phyloP scores from a whole-genome alignment of 441 rosid genomes.

The Populus hybrid region DNA sequence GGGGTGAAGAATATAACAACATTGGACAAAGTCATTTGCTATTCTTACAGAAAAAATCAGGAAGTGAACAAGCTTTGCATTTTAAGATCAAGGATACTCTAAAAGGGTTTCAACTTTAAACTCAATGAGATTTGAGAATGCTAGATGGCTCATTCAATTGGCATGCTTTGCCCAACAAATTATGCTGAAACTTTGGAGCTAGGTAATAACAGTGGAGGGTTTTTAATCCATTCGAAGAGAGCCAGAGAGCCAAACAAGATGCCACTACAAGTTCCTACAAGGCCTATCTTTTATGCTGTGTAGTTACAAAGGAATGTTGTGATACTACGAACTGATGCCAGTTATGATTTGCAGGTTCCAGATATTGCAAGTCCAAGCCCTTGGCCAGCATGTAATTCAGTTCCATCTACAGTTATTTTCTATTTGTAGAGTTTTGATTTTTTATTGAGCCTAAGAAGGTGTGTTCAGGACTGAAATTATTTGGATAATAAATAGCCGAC shows the following conservation, averaged over 20 bases:
- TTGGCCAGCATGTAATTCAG: neutral
- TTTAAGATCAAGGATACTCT: neutral
- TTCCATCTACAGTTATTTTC: neutral
- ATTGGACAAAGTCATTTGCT: neutral
- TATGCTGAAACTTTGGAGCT: neutral
- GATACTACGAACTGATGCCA: neutral
- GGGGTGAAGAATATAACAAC: neutral
- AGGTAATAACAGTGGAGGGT: neutral
- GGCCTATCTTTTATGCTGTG: neutral
- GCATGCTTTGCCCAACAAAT: neutral
- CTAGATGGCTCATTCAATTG: neutral
- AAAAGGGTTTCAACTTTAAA: neutral
- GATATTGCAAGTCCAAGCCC: neutral
- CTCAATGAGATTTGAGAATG: neutral
- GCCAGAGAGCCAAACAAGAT: neutral
- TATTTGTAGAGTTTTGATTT: neutral
- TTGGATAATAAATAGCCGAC: neutral
- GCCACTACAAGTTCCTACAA: neutral
- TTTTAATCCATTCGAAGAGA: no score
- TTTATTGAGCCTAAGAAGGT: neutral
- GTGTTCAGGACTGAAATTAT: neutral
- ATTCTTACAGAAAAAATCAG: neutral
- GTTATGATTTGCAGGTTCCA: neutral
- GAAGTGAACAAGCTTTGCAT: neutral
- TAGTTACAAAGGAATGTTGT: neutral